phyloP scores from a whole-genome alignment of 768 basidiomycete genomes.

The Pleurotus sapidus region DNA sequence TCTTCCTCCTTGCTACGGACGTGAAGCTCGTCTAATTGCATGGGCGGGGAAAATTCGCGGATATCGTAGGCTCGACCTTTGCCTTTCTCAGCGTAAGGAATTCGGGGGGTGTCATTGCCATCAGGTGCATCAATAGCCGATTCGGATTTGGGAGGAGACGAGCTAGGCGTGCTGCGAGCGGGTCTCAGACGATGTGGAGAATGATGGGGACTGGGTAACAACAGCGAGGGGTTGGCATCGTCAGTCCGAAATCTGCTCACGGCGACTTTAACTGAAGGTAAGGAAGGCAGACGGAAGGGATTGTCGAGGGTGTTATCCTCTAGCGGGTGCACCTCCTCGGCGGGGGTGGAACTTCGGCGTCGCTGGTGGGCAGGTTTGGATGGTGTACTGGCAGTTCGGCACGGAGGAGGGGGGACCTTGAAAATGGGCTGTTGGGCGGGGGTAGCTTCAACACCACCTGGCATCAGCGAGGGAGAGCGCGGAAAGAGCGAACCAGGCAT shows the following conservation, averaged over 20 bases:
- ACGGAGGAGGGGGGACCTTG: too few relatives aligned
- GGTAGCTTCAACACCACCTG: constrained; percentile 36
- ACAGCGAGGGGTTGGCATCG: constrained; percentile 50
- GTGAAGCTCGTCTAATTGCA: constrained; percentile 39
- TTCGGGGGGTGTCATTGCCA: constrained; percentile 13
- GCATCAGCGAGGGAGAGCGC: constrained; percentile 58
- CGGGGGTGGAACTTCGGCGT: constrained; percentile 14
- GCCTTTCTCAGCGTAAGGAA: constrained; percentile 31
- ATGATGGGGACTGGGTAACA: constrained; percentile 41
- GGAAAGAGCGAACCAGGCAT: constrained; percentile 84
- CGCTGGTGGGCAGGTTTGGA: neutral
- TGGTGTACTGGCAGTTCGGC: constrained; percentile 10
- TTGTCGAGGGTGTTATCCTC: constrained; percentile 9
- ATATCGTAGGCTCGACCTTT: constrained; percentile 39
- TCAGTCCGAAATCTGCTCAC: constrained; percentile 43
- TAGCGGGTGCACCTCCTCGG: neutral
- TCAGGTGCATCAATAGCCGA: neutral
- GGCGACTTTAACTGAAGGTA: constrained; percentile 46
- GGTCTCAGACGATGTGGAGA: constrained; percentile 24
- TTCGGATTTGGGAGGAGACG: neutral
- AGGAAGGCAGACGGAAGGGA: constrained; percentile 28
- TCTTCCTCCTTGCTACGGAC: constrained; percentile 65
- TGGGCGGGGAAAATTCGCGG: constrained; percentile 23
- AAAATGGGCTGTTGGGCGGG: constrained; percentile 26
- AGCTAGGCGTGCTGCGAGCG: neutral